Evolutionary conservation across 148 eudicot genomes (phyloP).

Genomic region (Rhododendron kiyosumense): DNA sequence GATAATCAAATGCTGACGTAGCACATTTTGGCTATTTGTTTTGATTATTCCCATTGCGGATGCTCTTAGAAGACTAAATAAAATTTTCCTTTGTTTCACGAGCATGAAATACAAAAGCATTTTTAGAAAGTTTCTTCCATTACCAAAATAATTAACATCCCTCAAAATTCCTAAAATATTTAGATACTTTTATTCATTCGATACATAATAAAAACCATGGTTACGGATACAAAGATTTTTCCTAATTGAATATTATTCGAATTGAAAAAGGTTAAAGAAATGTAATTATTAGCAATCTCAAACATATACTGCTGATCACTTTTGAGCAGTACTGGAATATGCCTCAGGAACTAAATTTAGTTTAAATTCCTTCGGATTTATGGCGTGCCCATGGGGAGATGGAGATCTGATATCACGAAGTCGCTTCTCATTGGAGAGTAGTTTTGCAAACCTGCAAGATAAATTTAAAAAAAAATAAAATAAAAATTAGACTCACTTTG

Average conservation of each 20-base stretch:
- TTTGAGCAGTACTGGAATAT: not conserved
- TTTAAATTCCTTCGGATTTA: not conserved
- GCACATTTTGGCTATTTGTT: too few species aligned
- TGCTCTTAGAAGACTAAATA: too few species aligned
- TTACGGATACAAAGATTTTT: not conserved
- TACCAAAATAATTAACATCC: not conserved
- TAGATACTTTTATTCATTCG: not conserved
- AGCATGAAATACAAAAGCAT: too few species aligned
- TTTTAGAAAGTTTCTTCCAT: too few species aligned
- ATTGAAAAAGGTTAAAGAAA: not conserved
- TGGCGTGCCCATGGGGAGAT: not conserved
- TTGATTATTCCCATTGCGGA: too few species aligned
- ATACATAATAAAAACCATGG: not conserved
- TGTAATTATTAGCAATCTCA: not conserved
- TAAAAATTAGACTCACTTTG: too few species aligned
- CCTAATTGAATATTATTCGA: not conserved
- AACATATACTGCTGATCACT: not conserved
- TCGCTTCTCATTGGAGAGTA: not conserved
- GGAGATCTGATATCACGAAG: not conserved
- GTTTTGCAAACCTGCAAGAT: constrained; percentile 3
- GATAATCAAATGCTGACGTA: too few species aligned
- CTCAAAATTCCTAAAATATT: not conserved
- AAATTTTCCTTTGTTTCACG: too few species aligned
- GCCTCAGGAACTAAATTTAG: not conserved
- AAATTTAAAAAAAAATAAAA: not conserved